Base-by-base conservation (phyloP, 768 basidiomycete species). In the Termitomyces sp. region DNA sequence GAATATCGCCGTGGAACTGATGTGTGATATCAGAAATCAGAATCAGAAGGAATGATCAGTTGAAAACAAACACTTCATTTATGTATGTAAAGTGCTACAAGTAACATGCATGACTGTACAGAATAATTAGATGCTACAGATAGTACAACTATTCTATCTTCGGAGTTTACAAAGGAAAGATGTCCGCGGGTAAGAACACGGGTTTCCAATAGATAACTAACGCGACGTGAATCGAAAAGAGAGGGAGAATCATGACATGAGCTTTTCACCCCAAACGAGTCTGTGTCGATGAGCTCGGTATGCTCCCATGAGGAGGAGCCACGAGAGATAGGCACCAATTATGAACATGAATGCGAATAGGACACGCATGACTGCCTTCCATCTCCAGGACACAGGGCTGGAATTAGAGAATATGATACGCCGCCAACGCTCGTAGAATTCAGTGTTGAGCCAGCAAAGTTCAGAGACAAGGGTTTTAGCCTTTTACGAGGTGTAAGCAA, bases 231-330 rank as follows among this genome's bases (percentile, higher is more conserved):
- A 23, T 15, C n/a, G n/a, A n/a, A n/a, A 27, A 40, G 18, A 20
- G 22, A 36, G 16, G 15, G 20, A n/a, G n/a, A 38, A 50, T 54
- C 68, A 91, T 42, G 84, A 87, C 79, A 90, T 86, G 53, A 91
- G 73, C 49, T 83, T 80, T 63, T 88, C 88, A 48, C 89, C 89
- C 88, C 88, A 91, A 13, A 91, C 81, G 20, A 89, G 79, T 39
- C 87, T 74, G 62, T 89, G 83, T 60, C 85, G 76, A 66, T 91
- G 86, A 20, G 89, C 89, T 35, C 84, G 76, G 56, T 88, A 86
- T 23, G 82, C 88, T 29, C 88, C 89, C 22, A 76, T 73, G 18
- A 88, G 64, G 0, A 83, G 80, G 29, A 85, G 77, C 79, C 79
- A 86, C 23, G 78, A 69, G 13, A 86, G 69, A 76, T 82, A 83